A percentile compares a stretch with the other conserved stretches of the same genome.
Conservation (phyloP, 352 stramenopile species). For the Pythium insidiosum region DNA sequence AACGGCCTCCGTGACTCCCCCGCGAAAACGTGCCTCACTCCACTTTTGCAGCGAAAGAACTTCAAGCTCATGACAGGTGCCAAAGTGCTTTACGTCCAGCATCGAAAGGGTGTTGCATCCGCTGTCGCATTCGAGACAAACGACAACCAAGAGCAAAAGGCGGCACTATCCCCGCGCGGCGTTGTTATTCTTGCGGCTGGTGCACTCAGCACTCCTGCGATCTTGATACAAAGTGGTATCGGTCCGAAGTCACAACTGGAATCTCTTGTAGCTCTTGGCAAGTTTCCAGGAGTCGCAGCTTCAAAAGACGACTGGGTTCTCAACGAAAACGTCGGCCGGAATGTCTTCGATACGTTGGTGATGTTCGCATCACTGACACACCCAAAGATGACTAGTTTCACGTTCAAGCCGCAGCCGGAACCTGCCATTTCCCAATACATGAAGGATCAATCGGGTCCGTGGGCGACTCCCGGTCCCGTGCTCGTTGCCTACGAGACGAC, state of each 20-base stretch:
- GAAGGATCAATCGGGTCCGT: conserved; percentile 26
- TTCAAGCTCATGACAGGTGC: conserved; percentile 21
- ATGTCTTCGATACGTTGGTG: conserved; percentile 44
- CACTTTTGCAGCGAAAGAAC: no score
- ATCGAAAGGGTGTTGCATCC: conserved; percentile 29
- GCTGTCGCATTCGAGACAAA: conserved; percentile 37
- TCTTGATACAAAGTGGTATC: conserved; percentile 77
- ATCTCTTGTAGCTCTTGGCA: conserved; percentile 15
- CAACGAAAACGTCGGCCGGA: conserved; percentile 47
- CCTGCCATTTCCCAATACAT: conserved; percentile 43
- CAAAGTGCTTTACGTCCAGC: conserved; percentile 39
- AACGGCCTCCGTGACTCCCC: no score
- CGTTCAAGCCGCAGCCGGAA: conserved; percentile 17
- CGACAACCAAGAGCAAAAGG: not conserved
- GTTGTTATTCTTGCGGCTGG: conserved; percentile 75
- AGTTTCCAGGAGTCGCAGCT: no score
- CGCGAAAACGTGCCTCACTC: no score
- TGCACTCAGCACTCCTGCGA: conserved; percentile 61
- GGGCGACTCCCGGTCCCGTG: conserved; percentile 33
- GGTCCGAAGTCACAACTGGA: conserved; percentile 48
- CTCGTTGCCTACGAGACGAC: conserved; percentile 57
- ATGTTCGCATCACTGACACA: conserved; percentile 40
- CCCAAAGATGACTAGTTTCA: conserved; percentile 37
- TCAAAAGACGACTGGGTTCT: conserved; percentile 21
- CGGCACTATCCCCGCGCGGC: conserved; percentile 21